Percentiles rank a stretch among this genome's conserved stretches.
These are phyloP conservation scores for Panellus pusillus DNA, from an alignment of 768 basidiomycete species.

Conservation along the genomic window DNA sequence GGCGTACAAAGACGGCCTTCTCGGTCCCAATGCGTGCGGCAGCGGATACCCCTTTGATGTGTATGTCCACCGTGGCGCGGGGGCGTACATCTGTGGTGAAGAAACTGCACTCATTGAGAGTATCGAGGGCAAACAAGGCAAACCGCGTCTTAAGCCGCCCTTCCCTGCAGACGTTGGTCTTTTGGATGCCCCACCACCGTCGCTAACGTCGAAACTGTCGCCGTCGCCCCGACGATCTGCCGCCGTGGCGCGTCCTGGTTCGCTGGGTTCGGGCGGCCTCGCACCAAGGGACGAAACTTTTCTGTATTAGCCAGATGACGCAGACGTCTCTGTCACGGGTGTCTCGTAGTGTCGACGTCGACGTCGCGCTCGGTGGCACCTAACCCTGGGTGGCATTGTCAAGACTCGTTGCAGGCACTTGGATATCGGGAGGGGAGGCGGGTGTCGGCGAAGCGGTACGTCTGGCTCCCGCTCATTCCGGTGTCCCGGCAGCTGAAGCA, in stretches of 20 bases:
- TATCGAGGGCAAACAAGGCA: slow-evolving; percentile 98
- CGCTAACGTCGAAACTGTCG: slow-evolving; percentile 97
- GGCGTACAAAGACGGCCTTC: slow-evolving; percentile 84
- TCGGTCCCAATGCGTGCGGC: slow-evolving; percentile 91
- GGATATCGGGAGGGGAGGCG: too few species aligned
- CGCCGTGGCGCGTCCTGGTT: slow-evolving; percentile 90
- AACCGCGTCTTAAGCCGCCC: slow-evolving; percentile 95
- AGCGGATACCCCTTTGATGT: slow-evolving; percentile 96
- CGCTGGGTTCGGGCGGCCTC: slow-evolving; percentile 84
- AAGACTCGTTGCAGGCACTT: too few species aligned
- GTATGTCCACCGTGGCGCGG: slow-evolving; percentile 97
- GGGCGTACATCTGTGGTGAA: slow-evolving; percentile 98
- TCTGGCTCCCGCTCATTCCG: too few species aligned
- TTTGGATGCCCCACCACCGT: slow-evolving; percentile 96
- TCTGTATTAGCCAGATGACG: slow-evolving; percentile 91
- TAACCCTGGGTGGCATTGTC: too few species aligned
- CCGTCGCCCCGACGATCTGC: slow-evolving; percentile 96
- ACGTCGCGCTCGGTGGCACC: too few species aligned
- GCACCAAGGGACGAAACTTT: slow-evolving; percentile 96
- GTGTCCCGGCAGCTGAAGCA: too few species aligned
- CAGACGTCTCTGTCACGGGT: too few species aligned
- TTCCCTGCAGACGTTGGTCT: slow-evolving; percentile 98
- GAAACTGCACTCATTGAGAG: slow-evolving; percentile 98
- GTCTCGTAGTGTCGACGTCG: too few species aligned
- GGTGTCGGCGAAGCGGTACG: too few species aligned